Conservation (phyloP, 202 grass and related monocot genomes). For the Bolboschoenoplectus hybrid region DNA sequence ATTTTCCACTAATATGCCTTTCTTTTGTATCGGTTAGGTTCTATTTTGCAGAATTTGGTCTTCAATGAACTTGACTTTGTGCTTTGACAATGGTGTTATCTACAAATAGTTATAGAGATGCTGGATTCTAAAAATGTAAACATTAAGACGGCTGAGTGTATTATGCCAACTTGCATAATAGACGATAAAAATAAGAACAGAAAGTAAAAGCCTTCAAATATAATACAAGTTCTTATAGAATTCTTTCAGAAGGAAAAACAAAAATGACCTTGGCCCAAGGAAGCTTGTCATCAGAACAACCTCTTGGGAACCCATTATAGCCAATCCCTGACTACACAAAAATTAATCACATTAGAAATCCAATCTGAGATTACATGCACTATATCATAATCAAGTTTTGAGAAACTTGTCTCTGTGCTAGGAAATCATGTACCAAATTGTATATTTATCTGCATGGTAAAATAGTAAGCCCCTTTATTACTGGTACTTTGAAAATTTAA, state of each 20-base stretch:
- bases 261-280: slow-evolving; percentile 88
- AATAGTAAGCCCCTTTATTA: background rate
- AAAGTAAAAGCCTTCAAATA: background rate
- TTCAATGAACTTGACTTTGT: background rate
- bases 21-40: background rate
- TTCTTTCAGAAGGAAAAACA: background rate
- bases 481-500: background rate
- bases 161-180: background rate
- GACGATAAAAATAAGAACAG: background rate
- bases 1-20: background rate
- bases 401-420: background rate
- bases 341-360: slow-evolving; percentile 24
- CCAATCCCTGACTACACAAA: slow-evolving; percentile 72
- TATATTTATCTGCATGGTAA: background rate
- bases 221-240: background rate
- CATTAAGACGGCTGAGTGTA: background rate
- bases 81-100: background rate
- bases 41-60: background rate
- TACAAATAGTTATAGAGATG: background rate
- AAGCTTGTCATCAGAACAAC: slow-evolving; percentile 96
- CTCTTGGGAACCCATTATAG: slow-evolving; percentile 97
- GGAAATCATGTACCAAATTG: background rate
- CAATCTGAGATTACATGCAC: background rate
- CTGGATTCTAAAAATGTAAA: background rate
- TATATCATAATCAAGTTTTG: background rate